Evolutionary conservation across 306 rosid species (phyloP).

Genomic region (Quercus cerris): DNA sequence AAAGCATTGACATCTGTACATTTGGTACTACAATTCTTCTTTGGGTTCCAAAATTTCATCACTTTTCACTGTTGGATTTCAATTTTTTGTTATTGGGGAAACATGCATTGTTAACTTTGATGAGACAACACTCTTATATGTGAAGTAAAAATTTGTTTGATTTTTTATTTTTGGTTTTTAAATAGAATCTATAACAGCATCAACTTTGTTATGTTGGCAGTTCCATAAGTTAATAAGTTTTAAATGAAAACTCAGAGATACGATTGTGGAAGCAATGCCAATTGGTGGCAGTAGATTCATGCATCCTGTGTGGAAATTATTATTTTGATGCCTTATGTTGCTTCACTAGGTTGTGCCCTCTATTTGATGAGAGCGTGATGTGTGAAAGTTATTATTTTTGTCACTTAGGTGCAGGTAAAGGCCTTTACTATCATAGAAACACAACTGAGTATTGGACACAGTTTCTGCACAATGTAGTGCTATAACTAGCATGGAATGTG

Average conservation of each 20-base stretch:
- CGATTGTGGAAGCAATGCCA: too few relatives aligned
- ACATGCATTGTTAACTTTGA: not conserved
- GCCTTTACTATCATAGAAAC: too few relatives aligned
- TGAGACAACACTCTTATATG: not conserved
- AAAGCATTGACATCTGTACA: slow-evolving; percentile 68
- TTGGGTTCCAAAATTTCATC: not conserved
- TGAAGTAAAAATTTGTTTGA: not conserved
- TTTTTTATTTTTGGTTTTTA: not conserved
- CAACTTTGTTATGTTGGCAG: not conserved
- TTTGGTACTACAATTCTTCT: slow-evolving; percentile 46
- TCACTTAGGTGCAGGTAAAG: too few relatives aligned
- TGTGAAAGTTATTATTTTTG: too few relatives aligned
- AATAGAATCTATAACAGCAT: not conserved
- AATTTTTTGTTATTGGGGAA: not conserved
- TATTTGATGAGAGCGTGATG: not conserved
- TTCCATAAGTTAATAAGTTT: too few relatives aligned
- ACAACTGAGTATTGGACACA: too few relatives aligned
- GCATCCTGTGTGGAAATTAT: not conserved
- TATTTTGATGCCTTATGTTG: not conserved
- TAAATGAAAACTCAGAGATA: too few relatives aligned
- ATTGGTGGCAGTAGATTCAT: too few relatives aligned
- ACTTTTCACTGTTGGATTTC: not conserved
- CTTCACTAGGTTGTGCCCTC: not conserved
- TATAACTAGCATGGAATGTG: not conserved
- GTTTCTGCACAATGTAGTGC: not conserved